Conservation (phyloP, 1,284 basidiomycete species). For the Vanrija humicola region DNA sequence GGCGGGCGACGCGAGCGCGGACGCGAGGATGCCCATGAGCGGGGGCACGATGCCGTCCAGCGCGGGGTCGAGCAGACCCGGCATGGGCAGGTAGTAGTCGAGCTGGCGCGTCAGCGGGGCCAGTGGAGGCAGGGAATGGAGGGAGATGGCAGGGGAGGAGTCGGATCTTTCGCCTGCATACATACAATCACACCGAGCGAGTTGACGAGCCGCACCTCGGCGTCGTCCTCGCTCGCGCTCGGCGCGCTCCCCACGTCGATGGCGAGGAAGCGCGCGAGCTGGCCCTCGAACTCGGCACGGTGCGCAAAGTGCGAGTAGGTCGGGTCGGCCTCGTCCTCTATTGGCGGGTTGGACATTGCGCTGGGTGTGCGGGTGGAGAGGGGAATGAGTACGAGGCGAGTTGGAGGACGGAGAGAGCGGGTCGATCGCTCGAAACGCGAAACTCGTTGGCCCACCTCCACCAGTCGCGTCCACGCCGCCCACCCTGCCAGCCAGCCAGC, state of each 20-base stretch:
- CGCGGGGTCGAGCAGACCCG: constrained; percentile 92
- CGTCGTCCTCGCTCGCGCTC: constrained; percentile 51
- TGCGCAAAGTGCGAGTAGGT: constrained; percentile 48
- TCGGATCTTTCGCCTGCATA: neutral
- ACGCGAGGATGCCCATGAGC: constrained; percentile 64
- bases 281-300: constrained; percentile 56
- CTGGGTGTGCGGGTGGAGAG: neutral
- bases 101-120: constrained; percentile 56
- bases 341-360: too few species aligned
- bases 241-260: constrained; percentile 54
- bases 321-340: constrained; percentile 38
- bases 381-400: neutral
- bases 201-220: constrained; percentile 53
- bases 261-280: constrained; percentile 57
- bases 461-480: too few species aligned
- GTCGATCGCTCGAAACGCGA: neutral
- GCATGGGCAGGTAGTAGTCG: constrained; percentile 85
- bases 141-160: neutral
- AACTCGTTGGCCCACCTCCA: too few species aligned
- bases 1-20: constrained; percentile 54
- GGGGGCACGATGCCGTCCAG: constrained; percentile 79
- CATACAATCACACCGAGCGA: constrained; percentile 48
- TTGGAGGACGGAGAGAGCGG: neutral
- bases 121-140: neutral
- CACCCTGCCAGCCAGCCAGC: too few species aligned